Evolutionary conservation across 352 stramenopile genomes (phyloP).

Genomic region (Globisporangium yorkense): DNA sequence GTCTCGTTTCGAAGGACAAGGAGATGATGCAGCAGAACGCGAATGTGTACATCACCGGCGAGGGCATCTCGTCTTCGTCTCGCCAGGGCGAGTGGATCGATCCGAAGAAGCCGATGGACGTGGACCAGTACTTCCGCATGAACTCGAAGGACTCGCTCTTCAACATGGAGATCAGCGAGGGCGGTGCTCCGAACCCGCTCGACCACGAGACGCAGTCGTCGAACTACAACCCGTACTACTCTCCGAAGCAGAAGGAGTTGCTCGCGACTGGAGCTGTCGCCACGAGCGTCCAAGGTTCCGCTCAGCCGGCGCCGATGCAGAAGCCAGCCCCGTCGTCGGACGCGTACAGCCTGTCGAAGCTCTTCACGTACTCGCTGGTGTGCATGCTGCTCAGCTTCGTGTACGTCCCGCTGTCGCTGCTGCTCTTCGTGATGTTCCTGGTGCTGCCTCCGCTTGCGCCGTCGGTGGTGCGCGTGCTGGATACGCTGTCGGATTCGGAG

Average conservation of each 20-base stretch:
- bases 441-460: slow-evolving; percentile 44
- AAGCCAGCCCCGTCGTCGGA: slow-evolving; percentile 11
- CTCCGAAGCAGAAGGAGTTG: slow-evolving; percentile 40
- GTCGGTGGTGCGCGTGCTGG: slow-evolving; percentile 47
- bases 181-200: slow-evolving; percentile 16
- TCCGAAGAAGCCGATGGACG: slow-evolving; percentile 23
- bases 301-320: not conserved
- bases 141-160: slow-evolving; percentile 56
- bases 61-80: slow-evolving; percentile 28
- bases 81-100: slow-evolving; percentile 21
- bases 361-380: slow-evolving; percentile 53
- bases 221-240: slow-evolving; percentile 48
- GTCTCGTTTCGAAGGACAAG: slow-evolving; percentile 4
- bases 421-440: slow-evolving; percentile 55
- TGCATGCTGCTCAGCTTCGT: slow-evolving; percentile 53
- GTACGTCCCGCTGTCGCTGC: slow-evolving; percentile 46
- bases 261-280: not conserved
- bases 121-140: slow-evolving; percentile 36
- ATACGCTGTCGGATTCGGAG: slow-evolving; percentile 72
- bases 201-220: slow-evolving; percentile 20
- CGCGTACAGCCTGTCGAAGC: slow-evolving; percentile 52
- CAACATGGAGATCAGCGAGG: slow-evolving; percentile 29
- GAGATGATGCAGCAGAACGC: slow-evolving; percentile 9
- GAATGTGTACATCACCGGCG: slow-evolving; percentile 25
- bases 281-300: no score